Conservation (phyloP, 1,284 basidiomycete species). For the Rhodotorula sp. region DNA sequence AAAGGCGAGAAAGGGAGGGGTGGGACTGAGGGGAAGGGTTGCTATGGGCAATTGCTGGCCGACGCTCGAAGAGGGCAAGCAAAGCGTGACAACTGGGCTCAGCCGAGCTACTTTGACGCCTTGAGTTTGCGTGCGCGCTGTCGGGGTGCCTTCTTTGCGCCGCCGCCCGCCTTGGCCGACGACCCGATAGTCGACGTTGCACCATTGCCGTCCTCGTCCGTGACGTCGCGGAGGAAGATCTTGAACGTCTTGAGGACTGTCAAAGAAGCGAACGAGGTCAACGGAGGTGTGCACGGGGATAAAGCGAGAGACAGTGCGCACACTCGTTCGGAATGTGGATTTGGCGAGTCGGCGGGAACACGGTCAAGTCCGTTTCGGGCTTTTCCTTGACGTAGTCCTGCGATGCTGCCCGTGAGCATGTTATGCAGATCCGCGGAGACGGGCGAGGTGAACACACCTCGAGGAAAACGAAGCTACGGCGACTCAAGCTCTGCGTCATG, state of each 20-base stretch:
- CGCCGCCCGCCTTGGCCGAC: neutral
- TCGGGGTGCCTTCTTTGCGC: neutral
- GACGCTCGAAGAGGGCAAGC: no score
- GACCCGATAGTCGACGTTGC: neutral
- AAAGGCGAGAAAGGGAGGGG: no score
- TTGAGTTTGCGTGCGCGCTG: neutral
- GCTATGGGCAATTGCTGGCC: no score
- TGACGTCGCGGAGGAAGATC: conserved; percentile 25
- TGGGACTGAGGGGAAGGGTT: no score
- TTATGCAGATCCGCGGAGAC: no score
- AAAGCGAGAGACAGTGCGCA: neutral
- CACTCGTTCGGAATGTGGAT: conserved; percentile 28
- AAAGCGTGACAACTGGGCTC: neutral
- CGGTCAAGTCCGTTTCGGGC: conserved; percentile 14
- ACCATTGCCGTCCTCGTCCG: conserved; percentile 16
- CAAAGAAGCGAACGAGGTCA: neutral
- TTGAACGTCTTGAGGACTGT: conserved; percentile 26
- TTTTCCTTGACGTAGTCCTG: conserved; percentile 20
- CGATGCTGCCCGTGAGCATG: neutral
- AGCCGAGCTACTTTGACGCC: neutral
- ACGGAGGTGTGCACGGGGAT: neutral
- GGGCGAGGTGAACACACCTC: conserved; percentile 4
- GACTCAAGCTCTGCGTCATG: conserved; percentile 26
- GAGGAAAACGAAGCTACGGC: conserved; percentile 19
- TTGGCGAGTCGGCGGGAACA: conserved; percentile 21